Evolutionary conservation across 2,329 filamentous ascomycete species (phyloP), one percentile per base, ranked within the genome.

Genomic region (Paraphaeosphaeria sporulosa): DNA sequence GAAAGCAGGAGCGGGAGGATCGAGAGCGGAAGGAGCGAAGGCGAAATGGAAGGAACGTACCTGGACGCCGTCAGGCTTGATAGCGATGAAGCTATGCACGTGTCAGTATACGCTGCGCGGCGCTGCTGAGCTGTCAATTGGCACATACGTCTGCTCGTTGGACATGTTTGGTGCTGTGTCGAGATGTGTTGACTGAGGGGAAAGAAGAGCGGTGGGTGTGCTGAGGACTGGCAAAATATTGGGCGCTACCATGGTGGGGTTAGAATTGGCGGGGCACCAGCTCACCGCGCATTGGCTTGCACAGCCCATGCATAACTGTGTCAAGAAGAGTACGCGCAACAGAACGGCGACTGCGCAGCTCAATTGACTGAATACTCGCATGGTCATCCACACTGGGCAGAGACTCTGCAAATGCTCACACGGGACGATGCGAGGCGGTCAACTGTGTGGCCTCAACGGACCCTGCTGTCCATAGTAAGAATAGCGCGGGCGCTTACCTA

Each of bases 61-160:
- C 90, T 97, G 95, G 85, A 98, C 95, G 83, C 95, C 95, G 85
- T 98, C 95, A 76, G 94, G 95, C 93, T 99, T 99, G 89, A 99
- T 93, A 81, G 95, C 95, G 88, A 98, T 98, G 92, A 98, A 98
- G 86, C 94, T 98, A 78, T 72, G 60, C 64, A 72, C 58, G 63
- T 61, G 66, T 75, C 59, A 76, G 73, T 65, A 64, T 57, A 54
- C 40, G 63, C 63, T 73, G 67, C 65, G 69, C 67, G 66, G 62
- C 30, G 8, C 30, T 56, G 48, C 60, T 17, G 25, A 17, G 44
- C 42, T 23, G 10, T 48, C 51, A 57, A 51, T 44, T 34, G 40
- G 40, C 43, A 84, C 91, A 82, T 84, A 96, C 93, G 93, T 97
- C 86, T 94, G 91, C 85, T 96, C 93, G 83, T 81, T 84, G 84